Conservation (phyloP, 371 early-diverging fungal genomes). For the Zychaea mexicana region DNA sequence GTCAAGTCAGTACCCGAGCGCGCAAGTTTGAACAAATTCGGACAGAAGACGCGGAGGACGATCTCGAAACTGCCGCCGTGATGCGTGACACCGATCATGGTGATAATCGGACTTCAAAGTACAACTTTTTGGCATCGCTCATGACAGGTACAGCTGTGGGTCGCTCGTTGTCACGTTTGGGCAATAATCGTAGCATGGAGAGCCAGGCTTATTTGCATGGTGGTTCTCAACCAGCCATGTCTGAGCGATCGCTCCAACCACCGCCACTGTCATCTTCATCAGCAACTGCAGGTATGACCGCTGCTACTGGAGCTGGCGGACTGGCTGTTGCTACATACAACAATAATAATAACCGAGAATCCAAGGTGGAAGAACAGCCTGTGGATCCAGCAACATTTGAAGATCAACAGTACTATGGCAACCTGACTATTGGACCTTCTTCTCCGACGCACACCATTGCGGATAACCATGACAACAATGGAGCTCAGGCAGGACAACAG, state of each 20-base stretch:
- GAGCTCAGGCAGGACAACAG: background rate
- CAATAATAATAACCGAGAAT: background rate
- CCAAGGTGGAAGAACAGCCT: constrained; percentile 4
- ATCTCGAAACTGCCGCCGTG: background rate
- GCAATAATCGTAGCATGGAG: background rate
- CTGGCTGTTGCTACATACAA: background rate
- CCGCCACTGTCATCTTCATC: background rate
- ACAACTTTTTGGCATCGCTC: constrained; percentile 4
- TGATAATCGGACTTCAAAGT: constrained; percentile 15
- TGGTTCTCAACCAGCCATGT: background rate
- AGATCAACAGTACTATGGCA: constrained; percentile 11
- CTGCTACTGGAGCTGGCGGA: background rate
- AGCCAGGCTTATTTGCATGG: background rate
- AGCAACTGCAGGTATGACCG: background rate
- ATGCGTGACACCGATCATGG: background rate
- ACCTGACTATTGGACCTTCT: constrained; percentile 3
- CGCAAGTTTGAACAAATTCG: constrained; percentile 20
- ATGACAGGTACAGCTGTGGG: constrained; percentile 9
- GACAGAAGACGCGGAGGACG: constrained; percentile 9
- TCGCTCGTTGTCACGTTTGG: constrained; percentile 10
- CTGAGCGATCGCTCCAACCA: background rate
- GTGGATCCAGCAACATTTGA: constrained; percentile 1
- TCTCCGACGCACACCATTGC: background rate
- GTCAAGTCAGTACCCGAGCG: constrained; percentile 10
- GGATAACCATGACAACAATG: background rate